Conservation (phyloP, 2,329 filamentous ascomycete species). For the Colletotrichum tabaci region DNA sequence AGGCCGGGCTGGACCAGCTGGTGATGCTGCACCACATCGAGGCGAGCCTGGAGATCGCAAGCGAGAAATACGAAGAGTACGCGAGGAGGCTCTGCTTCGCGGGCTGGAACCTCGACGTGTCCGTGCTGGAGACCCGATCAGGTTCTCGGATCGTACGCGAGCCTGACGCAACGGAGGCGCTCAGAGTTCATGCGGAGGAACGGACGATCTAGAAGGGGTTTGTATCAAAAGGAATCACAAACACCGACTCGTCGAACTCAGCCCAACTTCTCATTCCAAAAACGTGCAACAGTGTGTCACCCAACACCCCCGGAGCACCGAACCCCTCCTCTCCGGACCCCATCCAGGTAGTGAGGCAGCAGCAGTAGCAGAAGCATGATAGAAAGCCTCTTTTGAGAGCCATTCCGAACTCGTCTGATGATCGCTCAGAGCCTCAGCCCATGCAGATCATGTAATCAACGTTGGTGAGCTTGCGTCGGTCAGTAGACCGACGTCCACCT, state of each 20-base stretch:
- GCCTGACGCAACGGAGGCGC: constrained; percentile 4
- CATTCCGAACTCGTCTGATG: neutral
- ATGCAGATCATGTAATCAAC: too few relatives aligned
- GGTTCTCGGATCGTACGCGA: constrained; percentile 36
- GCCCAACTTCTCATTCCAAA: neutral
- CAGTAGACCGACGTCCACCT: neutral
- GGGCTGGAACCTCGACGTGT: constrained; percentile 35
- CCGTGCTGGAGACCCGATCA: constrained; percentile 33
- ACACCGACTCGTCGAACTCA: constrained; percentile 1
- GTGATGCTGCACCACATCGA: constrained; percentile 27
- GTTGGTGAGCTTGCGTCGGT: neutral
- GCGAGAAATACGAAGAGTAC: constrained; percentile 29
- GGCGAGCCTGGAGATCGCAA: neutral
- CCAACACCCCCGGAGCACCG: neutral
- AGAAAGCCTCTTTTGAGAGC: neutral
- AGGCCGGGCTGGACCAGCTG: constrained; percentile 6
- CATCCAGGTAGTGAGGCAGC: neutral
- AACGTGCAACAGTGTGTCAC: constrained; percentile 5
- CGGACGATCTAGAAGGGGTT: constrained; percentile 16
- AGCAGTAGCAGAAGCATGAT: too few relatives aligned
- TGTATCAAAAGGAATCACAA: neutral
- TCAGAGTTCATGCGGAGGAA: constrained; percentile 4
- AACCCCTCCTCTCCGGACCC: too few relatives aligned
- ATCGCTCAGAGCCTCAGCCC: neutral
- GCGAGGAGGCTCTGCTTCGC: constrained; percentile 12